Evolutionary conservation across 73 alveolate species (phyloP).

Genomic region (Paramecium bursaria): DNA sequence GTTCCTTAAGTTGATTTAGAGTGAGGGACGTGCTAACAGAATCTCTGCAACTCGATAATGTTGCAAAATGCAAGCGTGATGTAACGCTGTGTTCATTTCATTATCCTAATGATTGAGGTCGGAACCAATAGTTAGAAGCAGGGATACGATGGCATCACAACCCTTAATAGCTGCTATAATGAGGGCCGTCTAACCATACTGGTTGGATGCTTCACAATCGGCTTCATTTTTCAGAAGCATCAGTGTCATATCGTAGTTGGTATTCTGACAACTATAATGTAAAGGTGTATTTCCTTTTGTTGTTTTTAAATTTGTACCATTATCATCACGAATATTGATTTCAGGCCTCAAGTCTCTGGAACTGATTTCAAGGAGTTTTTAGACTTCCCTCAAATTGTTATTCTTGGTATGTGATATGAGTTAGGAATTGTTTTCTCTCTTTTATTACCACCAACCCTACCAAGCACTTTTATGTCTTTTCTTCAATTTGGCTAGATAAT

Average conservation of each 20-base stretch:
- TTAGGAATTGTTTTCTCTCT: slow-evolving; percentile 42
- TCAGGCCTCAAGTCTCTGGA: slow-evolving; percentile 63
- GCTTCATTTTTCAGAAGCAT: slow-evolving; percentile 36
- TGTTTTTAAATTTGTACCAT: not conserved
- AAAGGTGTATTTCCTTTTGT: slow-evolving; percentile 55
- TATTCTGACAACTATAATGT: slow-evolving; percentile 57
- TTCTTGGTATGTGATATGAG: slow-evolving; percentile 15
- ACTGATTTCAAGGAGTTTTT: slow-evolving; percentile 29
- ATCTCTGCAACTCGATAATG: slow-evolving; percentile 27
- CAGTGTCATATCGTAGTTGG: slow-evolving; percentile 15
- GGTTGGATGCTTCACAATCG: slow-evolving; percentile 20
- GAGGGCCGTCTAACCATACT: slow-evolving; percentile 7
- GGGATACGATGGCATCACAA: slow-evolving; percentile 20
- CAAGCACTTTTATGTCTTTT: slow-evolving; percentile 65
- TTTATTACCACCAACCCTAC: slow-evolving; percentile 70
- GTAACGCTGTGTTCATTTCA: slow-evolving; percentile 28
- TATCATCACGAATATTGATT: slow-evolving; percentile 46
- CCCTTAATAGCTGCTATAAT: slow-evolving; percentile 28
- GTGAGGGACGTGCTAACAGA: slow-evolving; percentile 19
- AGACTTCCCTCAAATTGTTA: slow-evolving; percentile 40
- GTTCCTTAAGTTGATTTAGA: slow-evolving; percentile 16
- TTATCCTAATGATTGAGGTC: slow-evolving; percentile 30
- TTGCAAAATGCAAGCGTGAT: slow-evolving; percentile 19
- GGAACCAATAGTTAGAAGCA: slow-evolving; percentile 14
- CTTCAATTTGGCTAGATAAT: slow-evolving; percentile 26